Base-by-base conservation (phyloP, 1,139 yeast genomes). In the Pichia sp. region DNA sequence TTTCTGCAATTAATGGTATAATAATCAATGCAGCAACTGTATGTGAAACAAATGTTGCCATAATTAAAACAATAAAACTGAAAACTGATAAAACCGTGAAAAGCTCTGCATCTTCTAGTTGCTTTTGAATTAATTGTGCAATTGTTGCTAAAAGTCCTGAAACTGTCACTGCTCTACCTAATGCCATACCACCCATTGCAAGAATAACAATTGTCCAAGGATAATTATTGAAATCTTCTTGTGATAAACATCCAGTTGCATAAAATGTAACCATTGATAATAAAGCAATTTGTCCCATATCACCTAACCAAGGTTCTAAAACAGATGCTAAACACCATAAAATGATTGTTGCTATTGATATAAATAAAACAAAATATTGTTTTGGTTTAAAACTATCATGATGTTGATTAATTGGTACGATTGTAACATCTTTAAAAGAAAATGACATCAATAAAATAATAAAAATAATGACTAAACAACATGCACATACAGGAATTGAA, bases 161-260 rank as follows among this genome's bases (percentile, higher is more conserved):
- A 2, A 94, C 83, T 1, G 92, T 78, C 6, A 90, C 95, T 1
- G 95, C 96, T 64, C 85, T 86, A 52, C 97, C 97, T 40, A 90
- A 73, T 0, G 96, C 95, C 53, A 88, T 76, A 58, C 97, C 97
- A 49, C 97, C 97, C 97, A 89, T 89, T 5, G 97, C 97, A 56
- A 90, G 74, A 50, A 90, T 78, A 26, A 90, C 89, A 59, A 90
- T 90, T 1, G 92, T 84, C 97, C 97, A 90, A 55, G 95, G 81
- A 68, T 86, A 90, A 63, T 86, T 88, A 68, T 90, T 90, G 64
- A 90, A 86, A 63, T 90, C 97, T 48, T 87, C 95, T 10, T 86
- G 81, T 40, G 84, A 79, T 53, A 90, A 69, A 40, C 89, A 67
- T 2, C 96, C 96, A 0, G 96, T 79, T 30, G 97, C 97, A 60